phyloP scores from a whole-genome alignment of 306 rosid species.

The Medicago ruthenica region DNA sequence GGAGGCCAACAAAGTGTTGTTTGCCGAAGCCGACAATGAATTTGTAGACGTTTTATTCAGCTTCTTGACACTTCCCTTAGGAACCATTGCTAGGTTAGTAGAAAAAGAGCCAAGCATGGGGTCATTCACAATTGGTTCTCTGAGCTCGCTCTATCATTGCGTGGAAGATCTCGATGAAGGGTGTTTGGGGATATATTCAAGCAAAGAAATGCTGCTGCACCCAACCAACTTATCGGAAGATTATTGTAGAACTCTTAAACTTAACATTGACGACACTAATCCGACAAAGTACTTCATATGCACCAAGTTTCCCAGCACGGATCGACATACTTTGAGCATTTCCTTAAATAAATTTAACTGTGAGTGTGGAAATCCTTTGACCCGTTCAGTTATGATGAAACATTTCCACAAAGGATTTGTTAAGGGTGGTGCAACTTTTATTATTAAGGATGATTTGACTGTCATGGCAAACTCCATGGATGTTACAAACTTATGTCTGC shows the following conservation, averaged over 20 bases:
- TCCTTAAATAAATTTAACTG: neutral
- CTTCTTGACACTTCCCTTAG: neutral
- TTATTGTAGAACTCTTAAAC: neutral
- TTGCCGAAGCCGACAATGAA: neutral
- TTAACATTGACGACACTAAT: neutral
- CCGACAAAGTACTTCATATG: neutral
- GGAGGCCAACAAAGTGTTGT: neutral
- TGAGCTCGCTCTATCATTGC: neutral
- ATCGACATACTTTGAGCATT: neutral
- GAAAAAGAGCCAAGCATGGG: neutral
- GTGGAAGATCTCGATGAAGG: neutral
- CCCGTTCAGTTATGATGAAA: neutral
- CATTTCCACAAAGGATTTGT: neutral
- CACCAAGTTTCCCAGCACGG: neutral
- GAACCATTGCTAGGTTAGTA: neutral
- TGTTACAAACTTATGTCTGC: neutral
- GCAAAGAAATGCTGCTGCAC: neutral
- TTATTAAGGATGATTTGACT: slow-evolving; percentile 13
- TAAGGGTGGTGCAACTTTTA: neutral
- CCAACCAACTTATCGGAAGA: neutral
- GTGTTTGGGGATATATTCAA: neutral
- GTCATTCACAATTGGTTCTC: neutral
- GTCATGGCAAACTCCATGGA: neutral
- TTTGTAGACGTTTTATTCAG: neutral
- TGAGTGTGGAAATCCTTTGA: neutral